Evolutionary conservation across 148 eudicot genomes (phyloP), one percentile per base, ranked within the genome.

Genomic region (Euryodendron excelsum): DNA sequence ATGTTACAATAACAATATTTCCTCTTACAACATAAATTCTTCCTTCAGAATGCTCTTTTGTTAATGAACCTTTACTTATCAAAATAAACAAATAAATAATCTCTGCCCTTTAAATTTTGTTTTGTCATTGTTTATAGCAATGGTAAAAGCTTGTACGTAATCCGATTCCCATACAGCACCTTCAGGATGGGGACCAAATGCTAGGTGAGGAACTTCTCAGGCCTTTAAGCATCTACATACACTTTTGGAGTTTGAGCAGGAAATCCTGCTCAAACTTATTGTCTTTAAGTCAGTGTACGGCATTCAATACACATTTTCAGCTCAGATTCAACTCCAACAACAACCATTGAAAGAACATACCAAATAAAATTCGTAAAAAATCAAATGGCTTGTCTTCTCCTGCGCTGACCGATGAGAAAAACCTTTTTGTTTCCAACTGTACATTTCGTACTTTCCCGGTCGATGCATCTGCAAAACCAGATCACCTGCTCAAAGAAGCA

Each of bases 321-420:
- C 50, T 60, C 23, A 61, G 76, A 25, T 31, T 33, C 65, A 37
- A 36, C 47, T 58, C 71, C 20, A 76, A 64, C 4, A 15, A 68
- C 31, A 65, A 76, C 21, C 31, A 64, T 8, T 50, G n/a, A 47
- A 77, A 21, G 20, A 47, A 34, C 86, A 84, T 90, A 92, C 98
- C 98, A 68, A 90, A 79, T 80, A 92, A 70, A 63, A 85, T 86
- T 30, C 83, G 90, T 33, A 94, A 66, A 77, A 94, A 92, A 84
- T 94, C 91, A 80, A 94, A 90, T 69, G 97, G 96, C 64, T 90
- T 91, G 47, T 91, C 92, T 80, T 94, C 96, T 78, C 80, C 82
- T 3, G 78, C 34, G 82, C 85, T 88, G 68, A 88, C 88, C 37
- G 97, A 94, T 59, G 97, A 93, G 85, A 94, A 94, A 52, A 88